These are phyloP conservation scores for Soucietia sequanensis DNA, from an alignment of 805 yeast species.

Conservation along the genomic window DNA sequence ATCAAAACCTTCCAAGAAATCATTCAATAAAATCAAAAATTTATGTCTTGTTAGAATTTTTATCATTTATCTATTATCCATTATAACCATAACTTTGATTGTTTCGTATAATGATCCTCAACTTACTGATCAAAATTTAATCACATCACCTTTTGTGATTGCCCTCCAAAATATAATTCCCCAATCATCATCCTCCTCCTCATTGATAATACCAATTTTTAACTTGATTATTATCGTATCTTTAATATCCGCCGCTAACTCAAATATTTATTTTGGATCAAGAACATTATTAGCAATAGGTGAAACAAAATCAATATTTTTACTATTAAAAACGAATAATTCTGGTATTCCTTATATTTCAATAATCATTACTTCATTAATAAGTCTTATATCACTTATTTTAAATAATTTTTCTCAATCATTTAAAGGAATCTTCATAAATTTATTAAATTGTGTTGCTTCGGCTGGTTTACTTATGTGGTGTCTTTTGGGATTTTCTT, in stretches of 20 bases:
- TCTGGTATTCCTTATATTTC: slow-evolving; percentile 18
- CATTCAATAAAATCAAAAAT: slow-evolving; percentile 30
- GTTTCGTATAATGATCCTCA: slow-evolving; percentile 47
- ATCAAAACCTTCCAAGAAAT: slow-evolving; percentile 59
- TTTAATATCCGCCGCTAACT: slow-evolving; percentile 25
- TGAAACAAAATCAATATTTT: slow-evolving; percentile 8
- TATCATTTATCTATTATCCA: slow-evolving; percentile 57
- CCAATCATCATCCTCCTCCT: slow-evolving; percentile 7
- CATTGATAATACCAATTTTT: slow-evolving; percentile 10
- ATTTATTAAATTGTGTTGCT: slow-evolving; percentile 20
- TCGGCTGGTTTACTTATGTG: slow-evolving; percentile 29
- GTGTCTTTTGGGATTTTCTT: slow-evolving; percentile 18
- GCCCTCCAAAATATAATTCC: slow-evolving; percentile 17
- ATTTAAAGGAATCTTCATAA: slow-evolving; percentile 13
- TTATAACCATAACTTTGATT: slow-evolving; percentile 62
- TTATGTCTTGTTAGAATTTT: slow-evolving; percentile 45
- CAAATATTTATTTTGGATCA: slow-evolving; percentile 27
- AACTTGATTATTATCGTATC: slow-evolving; percentile 20
- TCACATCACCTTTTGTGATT: slow-evolving; percentile 23
- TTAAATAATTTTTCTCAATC: slow-evolving; percentile 15
- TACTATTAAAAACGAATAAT: slow-evolving; percentile 4
- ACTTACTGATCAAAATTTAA: slow-evolving; percentile 8
- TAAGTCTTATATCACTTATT: slow-evolving; percentile 20
- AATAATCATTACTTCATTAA: slow-evolving; percentile 15
- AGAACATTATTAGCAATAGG: slow-evolving; percentile 18